Percentiles rank a stretch among this genome's conserved stretches.
Conservation (phyloP, 2,329 filamentous ascomycete species). For the Leptographium wingfieldii region DNA sequence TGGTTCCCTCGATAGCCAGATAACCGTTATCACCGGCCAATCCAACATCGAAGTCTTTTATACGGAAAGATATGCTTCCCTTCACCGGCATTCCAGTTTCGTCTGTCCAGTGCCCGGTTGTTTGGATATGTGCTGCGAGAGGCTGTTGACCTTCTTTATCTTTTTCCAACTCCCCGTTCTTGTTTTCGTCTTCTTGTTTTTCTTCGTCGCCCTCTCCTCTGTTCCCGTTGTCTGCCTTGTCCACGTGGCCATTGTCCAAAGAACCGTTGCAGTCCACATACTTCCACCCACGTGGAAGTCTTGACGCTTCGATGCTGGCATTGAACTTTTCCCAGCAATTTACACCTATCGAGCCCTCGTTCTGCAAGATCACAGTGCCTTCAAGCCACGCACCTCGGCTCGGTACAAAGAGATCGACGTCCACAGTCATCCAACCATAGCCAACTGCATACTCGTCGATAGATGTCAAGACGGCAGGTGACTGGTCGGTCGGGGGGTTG, state of each 20-base stretch:
- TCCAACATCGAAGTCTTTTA: constrained; percentile 74
- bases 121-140: constrained; percentile 34
- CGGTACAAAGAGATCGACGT: constrained; percentile 74
- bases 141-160: constrained; percentile 24
- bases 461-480: constrained; percentile 31
- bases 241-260: constrained; percentile 17
- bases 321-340: constrained; percentile 90
- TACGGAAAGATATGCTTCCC: constrained; percentile 61
- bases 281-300: constrained; percentile 66
- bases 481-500: constrained; percentile 34
- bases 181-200: constrained; percentile 13
- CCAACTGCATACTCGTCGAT: constrained; percentile 76
- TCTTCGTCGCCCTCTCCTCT: constrained; percentile 13
- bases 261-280: constrained; percentile 49
- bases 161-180: constrained; percentile 3
- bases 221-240: background rate
- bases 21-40: constrained; percentile 66
- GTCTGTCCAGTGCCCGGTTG: constrained; percentile 64
- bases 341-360: constrained; percentile 77
- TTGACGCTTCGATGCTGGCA: constrained; percentile 65
- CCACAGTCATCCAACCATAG: constrained; percentile 79
- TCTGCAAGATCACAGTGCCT: constrained; percentile 74
- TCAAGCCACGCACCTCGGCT: constrained; percentile 60
- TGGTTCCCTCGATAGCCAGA: constrained; percentile 77
- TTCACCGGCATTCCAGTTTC: constrained; percentile 55